Evolutionary conservation across 108 stramenopile species (phyloP), one percentile per base, ranked within the genome.

Genomic region (Schizochytrium sp.): DNA sequence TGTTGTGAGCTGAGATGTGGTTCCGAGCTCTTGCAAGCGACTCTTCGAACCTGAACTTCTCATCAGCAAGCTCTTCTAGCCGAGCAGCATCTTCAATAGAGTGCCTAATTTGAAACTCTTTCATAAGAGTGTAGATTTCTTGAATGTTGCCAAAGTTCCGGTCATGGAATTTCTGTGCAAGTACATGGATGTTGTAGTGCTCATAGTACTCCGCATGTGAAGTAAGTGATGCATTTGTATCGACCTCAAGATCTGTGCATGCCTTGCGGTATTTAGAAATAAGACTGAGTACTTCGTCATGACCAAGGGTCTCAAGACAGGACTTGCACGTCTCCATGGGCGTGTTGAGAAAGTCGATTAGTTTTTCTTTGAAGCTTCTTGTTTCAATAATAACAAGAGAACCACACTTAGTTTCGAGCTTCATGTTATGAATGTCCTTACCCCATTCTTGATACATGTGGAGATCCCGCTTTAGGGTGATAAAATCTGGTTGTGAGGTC

Each of bases 371-470:
- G 76, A 83, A 83, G 76, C 76, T 83, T 5, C 76, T 17, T 7
- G 76, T 83, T 53, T 83, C 76, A 40, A 83, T 49, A 2, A 83
- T 83, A 38, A 83, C 53, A 10, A 83, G 28, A 50, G 76, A 55
- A 0, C 76, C 76, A 53, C 76, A 83, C 76, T 1, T 83, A 10
- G 76, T 83, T 28, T 83, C 76, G 17, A 83, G 76, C 76, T 83
- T 83, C 76, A 83, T 83, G 76, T 83, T 83, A 53, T 47, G n/a
- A 3, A 83, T 55, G 50, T 83, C 76, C 76, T 42, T 83, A 5
- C 76, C 76, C 76, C 76, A 83, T 15, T 83, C 76, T 53, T 49
- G 53, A 40, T 83, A 83, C 76, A 83, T 83, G 76, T 83, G 10
- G 45, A 83, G 1, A 28, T 49, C 47, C 8, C 53, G 47, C 76